These are phyloP conservation scores for Coemansia sp. DNA, from an alignment of 192 early-diverging fungal genomes.

Conservation along the genomic window DNA sequence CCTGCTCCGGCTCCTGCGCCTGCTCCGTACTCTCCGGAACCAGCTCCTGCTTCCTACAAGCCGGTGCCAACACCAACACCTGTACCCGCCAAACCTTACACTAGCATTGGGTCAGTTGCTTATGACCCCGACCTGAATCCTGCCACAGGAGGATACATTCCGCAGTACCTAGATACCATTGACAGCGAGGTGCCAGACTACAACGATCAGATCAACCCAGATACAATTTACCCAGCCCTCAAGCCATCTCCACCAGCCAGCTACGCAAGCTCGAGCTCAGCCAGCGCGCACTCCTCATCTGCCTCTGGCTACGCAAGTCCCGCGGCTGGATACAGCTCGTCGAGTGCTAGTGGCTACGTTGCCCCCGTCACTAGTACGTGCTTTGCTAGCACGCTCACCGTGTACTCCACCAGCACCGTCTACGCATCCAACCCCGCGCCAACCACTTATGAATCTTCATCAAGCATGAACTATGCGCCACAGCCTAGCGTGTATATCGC, in stretches of 20 bases:
- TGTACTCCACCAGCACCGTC: conserved; percentile 34
- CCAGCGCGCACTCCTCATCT: neutral
- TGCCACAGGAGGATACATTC: neutral
- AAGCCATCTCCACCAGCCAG: neutral
- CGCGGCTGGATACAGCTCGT: neutral
- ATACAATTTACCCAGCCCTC: conserved; percentile 7
- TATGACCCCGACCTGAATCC: neutral
- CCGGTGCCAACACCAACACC: neutral
- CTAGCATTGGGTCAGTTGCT: neutral
- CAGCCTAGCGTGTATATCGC: neutral
- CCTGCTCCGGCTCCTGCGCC: neutral
- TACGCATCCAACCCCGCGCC: conserved; percentile 10
- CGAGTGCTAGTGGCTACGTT: neutral
- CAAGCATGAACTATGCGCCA: neutral
- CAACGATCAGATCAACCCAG: neutral
- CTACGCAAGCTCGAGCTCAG: neutral
- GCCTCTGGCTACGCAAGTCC: neutral
- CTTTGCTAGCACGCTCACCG: conserved; percentile 12
- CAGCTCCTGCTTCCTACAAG: conserved; percentile 4
- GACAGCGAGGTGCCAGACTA: neutral
- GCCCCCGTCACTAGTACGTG: conserved; percentile 14
- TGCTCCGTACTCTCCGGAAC: neutral
- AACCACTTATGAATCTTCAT: neutral
- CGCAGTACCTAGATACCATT: neutral
- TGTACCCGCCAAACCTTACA: neutral